These are phyloP conservation scores for Raffaelea deltoideospora DNA, from an alignment of 2,329 filamentous ascomycete genomes.

Conservation along the genomic window DNA sequence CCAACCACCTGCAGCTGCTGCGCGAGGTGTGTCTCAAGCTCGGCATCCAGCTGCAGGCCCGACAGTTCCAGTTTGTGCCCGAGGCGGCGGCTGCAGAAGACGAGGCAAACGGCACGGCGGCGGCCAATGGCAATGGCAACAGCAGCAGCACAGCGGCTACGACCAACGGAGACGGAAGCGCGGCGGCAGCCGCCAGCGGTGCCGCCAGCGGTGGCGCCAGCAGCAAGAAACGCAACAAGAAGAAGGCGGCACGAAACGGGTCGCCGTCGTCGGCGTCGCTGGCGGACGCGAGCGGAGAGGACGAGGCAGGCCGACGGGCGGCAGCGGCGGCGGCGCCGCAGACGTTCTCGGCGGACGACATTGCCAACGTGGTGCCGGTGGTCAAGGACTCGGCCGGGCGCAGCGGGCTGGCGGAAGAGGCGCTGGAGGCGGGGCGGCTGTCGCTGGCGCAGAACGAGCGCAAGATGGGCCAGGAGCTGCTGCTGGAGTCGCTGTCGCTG, in stretches of 20 bases:
- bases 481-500: conserved; percentile 87
- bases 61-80: conserved; percentile 53
- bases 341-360: conserved; percentile 71
- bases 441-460: conserved; percentile 92
- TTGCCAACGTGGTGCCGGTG: conserved; percentile 84
- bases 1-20: conserved; percentile 61
- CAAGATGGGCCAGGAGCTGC: conserved; percentile 86
- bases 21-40: conserved; percentile 82
- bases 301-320: no score
- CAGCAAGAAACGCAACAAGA: conserved; percentile 36
- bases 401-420: conserved; percentile 85
- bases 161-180: conserved; percentile 1
- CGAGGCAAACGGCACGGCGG: conserved; percentile 7
- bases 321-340: conserved; percentile 24
- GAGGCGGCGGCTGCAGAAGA: conserved; percentile 17
- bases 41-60: conserved; percentile 73
- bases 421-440: conserved; percentile 86
- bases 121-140: conserved; percentile 6
- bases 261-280: conserved; percentile 30
- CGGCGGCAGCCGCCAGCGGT: neutral
- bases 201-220: conserved; percentile 28
- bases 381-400: conserved; percentile 89
- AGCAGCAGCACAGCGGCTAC: conserved; percentile 17
- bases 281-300: no score
- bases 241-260: conserved; percentile 41